Base-by-base conservation (phyloP, 768 basidiomycete genomes). In the Trametes villosa region DNA sequence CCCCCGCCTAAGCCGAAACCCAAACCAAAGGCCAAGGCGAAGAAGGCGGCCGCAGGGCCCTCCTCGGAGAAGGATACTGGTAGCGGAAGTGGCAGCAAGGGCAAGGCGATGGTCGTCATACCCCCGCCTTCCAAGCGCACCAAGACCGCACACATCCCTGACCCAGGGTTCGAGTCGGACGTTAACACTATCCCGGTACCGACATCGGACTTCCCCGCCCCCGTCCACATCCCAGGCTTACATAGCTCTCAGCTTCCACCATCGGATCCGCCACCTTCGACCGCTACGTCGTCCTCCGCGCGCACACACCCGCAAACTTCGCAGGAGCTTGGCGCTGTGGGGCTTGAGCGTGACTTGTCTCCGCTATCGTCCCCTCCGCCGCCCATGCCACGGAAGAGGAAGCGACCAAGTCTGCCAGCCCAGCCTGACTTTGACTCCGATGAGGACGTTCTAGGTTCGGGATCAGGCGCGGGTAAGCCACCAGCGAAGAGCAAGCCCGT, bases 241-340 rank as follows among this genome's bases (percentile, higher is more conserved):
- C 53, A 52, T 22, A 72, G 68, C 58, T 63, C 69, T 5, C 67
- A 60, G 36, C 56, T 73, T 4, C 70, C 71, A 1, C 69, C 71
- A 3, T 72, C 70, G 2, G 70, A 72, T 40, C 68, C 65, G 40
- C 60, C 45, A 59, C 66, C 64, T 18, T 59, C 65, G 11, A 55
- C 31, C 50, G 52, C 48, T 44, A 45, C 57, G 29, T 42, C 53
- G 42, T 56, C 61, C 24, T 60, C 60, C 4, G 52, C 33, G 27
- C 42, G 29, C 17, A 46, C 38, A 20, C 60, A n/a, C 26, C 45
- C 50, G 5, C 40, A 9, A 9, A 49, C 44, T 11, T 62, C 68
- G 24, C 53, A 64, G 18, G 42, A 52, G 15, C 15, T 26, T 22
- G 50, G 4, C 4, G 38, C 1, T 24, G 29, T 20, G 12, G 50